Base-by-base conservation (phyloP, 1,284 basidiomycete species). In the Trametes sp. region DNA sequence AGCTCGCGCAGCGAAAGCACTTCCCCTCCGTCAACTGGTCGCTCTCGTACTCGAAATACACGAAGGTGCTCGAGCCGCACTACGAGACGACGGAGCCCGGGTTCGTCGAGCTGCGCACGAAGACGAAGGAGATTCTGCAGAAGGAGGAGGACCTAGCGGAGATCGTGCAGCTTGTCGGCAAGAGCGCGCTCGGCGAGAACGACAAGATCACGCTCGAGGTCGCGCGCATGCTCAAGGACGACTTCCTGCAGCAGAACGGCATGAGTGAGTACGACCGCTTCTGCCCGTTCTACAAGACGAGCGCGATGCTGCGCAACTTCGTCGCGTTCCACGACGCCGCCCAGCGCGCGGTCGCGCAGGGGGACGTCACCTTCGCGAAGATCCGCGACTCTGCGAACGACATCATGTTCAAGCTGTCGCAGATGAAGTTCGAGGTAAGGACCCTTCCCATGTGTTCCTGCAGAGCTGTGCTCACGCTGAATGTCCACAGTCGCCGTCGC, bases 21-120 rank as follows among this genome's bases (percentile, higher is more conserved):
- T 98, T 98, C 86, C 96, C 96, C 2, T 98, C 95, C 31, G 97
- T 99, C 77, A 98, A 99, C 82, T 99, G 98, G 97, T 97, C 93
- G 73, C 82, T 97, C 23, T 99, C 98, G 8, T 99, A 99, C 80
- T 99, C 97, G 58, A 99, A 99, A 78, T 99, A 99, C 81, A 93
- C 94, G 70, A 96, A 96, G 75, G 89, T 97, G 8, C 88, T 99
- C 56, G 96, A 98, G 76, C 87, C 93, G 1, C 92, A 96, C 79
- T 99, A 98, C 79, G 95, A 98, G 78, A 82, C 86, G 62, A 88
- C 89, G 52, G 90, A 95, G 74, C 94, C 96, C 1, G 97, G 95
- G 42, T 99, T 99, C 77, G 88, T 98, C 56, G 92, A 96, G 70
- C 82, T 96, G 65, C 94, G 98, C 57, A 92, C 89, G 61, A 92